These are phyloP conservation scores for Rhizopus sp. DNA, from an alignment of 371 early-diverging fungal species.

Conservation along the genomic window DNA sequence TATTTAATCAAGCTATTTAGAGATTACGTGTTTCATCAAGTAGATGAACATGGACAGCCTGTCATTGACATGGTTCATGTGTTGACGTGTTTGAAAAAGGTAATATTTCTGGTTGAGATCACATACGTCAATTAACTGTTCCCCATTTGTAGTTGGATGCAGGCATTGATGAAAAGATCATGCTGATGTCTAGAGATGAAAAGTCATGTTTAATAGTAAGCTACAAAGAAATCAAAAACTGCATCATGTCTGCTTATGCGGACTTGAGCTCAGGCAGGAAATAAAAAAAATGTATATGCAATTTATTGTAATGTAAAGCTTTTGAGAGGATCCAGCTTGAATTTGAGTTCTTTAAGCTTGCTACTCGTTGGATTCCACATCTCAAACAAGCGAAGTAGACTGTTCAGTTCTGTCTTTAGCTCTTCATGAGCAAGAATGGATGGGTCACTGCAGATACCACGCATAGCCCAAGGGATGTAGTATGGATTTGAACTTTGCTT, in stretches of 20 bases:
- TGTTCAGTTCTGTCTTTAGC: slow-evolving; percentile 61
- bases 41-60: slow-evolving; percentile 84
- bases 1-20: slow-evolving; percentile 95
- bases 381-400: slow-evolving; percentile 64
- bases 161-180: slow-evolving; percentile 84
- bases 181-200: slow-evolving; percentile 91
- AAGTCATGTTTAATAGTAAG: slow-evolving; percentile 88
- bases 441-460: slow-evolving; percentile 72
- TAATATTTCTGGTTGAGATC: slow-evolving; percentile 22
- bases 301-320: slow-evolving; percentile 17
- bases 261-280: slow-evolving; percentile 60
- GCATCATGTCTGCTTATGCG: slow-evolving; percentile 74
- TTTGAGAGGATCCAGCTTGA: slow-evolving; percentile 78
- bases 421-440: slow-evolving; percentile 54
- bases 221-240: slow-evolving; percentile 86
- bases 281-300: slow-evolving; percentile 24
- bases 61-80: slow-evolving; percentile 93
- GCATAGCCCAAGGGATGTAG: slow-evolving; percentile 91
- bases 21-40: slow-evolving; percentile 97
- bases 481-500: slow-evolving; percentile 77
- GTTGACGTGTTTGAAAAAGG: slow-evolving; percentile 91
- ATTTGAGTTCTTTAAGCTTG: slow-evolving; percentile 78
- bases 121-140: not conserved
- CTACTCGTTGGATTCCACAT: slow-evolving; percentile 81
- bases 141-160: slow-evolving; percentile 72